Conservation (phyloP, 805 yeast genomes). For the Hanseniaspora vineae region DNA sequence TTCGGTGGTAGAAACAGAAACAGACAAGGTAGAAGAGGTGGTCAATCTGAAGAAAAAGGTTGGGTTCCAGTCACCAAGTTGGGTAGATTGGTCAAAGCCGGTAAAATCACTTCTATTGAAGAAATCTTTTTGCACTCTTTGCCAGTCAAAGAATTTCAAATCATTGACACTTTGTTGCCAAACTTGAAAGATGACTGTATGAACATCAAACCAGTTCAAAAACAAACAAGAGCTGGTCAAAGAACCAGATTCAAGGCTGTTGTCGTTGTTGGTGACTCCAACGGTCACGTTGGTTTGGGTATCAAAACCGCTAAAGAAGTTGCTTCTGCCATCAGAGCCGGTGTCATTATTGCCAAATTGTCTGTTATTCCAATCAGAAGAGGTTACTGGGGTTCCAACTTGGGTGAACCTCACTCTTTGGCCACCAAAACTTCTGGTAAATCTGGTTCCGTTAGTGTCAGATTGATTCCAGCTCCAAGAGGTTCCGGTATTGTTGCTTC, state of each 20-base stretch:
- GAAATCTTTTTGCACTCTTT: constrained; percentile 98
- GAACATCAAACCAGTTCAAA: constrained; percentile 99
- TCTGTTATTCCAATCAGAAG: constrained; percentile 99
- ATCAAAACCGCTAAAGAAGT: constrained; percentile 99
- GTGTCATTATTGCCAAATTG: constrained; percentile 97
- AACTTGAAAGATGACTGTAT: constrained; percentile 95
- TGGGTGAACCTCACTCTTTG: constrained; percentile 99
- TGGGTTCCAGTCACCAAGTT: constrained; percentile 99
- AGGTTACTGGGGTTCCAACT: constrained; percentile 99
- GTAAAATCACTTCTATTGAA: constrained; percentile 91
- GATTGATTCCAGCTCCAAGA: constrained; percentile 99
- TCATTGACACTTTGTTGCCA: constrained; percentile 94
- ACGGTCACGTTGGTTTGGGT: constrained; percentile 99
- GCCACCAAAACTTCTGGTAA: constrained; percentile 98
- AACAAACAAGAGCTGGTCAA: constrained; percentile 99
- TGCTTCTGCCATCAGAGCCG: constrained; percentile 99
- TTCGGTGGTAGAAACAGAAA: constrained; percentile 47
- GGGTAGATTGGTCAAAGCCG: constrained; percentile 99
- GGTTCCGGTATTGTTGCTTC: constrained; percentile 99
- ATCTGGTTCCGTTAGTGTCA: constrained; percentile 98
- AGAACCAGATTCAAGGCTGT: constrained; percentile 99
- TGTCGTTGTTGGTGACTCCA: constrained; percentile 97
- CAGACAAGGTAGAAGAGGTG: constrained; percentile 47
- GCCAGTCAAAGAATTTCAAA: constrained; percentile 99
- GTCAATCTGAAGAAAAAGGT: constrained; percentile 89